Evolutionary conservation across 768 basidiomycete genomes (phyloP).

Genomic region (Amylocystis lapponica): DNA sequence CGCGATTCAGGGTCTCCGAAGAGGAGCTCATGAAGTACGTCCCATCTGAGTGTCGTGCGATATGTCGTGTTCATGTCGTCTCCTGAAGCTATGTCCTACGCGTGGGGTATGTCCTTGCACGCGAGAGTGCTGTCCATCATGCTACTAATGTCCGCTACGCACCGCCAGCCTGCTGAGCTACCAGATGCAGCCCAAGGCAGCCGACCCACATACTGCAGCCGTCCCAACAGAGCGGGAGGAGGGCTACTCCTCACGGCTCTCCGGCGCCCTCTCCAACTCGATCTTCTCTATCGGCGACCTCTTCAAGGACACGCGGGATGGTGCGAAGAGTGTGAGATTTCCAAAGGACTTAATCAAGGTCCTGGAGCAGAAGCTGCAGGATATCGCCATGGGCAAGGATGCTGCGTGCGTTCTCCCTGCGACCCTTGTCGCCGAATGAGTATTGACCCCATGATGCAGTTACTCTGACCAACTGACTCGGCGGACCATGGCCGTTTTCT

Average conservation of each 20-base stretch:
- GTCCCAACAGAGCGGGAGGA: conserved; percentile 55
- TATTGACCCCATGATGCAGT: conserved; percentile 40
- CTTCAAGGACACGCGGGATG: conserved; percentile 73
- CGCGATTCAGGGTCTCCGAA: conserved; percentile 74
- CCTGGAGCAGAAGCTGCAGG: conserved; percentile 82
- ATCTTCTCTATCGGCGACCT: conserved; percentile 66
- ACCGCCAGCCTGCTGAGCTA: conserved; percentile 63
- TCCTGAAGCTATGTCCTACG: conserved; percentile 66
- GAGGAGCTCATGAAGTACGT: conserved; percentile 83
- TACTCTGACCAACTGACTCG: conserved; percentile 89
- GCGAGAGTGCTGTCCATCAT: conserved; percentile 6
- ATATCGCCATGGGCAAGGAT: conserved; percentile 92
- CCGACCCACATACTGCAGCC: conserved; percentile 23
- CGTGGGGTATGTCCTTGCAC: conserved; percentile 51
- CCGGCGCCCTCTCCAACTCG: conserved; percentile 51
- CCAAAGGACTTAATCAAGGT: conserved; percentile 92
- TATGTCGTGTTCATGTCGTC: background rate
- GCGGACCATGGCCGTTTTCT: conserved; percentile 88
- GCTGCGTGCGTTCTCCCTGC: conserved; percentile 54
- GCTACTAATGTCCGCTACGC: conserved; percentile 11
- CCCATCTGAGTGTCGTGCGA: conserved; percentile 9
- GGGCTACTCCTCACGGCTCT: conserved; percentile 63
- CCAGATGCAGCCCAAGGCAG: conserved; percentile 56
- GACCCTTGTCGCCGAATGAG: background rate
- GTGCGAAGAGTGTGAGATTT: conserved; percentile 83